Base-by-base conservation (phyloP, 208 protist species). In the Leishmania major region DNA sequence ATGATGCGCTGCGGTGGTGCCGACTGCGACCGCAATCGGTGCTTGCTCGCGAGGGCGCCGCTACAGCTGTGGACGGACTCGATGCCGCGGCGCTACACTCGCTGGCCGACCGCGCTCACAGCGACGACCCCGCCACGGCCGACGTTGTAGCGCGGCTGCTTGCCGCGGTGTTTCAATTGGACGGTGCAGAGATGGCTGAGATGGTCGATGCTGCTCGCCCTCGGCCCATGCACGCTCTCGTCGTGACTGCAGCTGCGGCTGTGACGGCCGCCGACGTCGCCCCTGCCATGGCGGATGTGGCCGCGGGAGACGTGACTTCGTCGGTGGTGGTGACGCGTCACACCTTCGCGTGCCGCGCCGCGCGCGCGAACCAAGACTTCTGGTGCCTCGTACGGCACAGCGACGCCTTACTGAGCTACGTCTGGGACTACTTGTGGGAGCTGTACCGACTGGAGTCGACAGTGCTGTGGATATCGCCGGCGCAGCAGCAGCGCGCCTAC, bases 1-100 rank as follows among this genome's bases (percentile, higher is more conserved):
- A 82, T 43, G 77, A 86, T 28, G 74, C 73, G 7, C 83, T 86
- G 73, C 83, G 78, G 47, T 82, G 83, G 53, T 86, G 83, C 47
- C 77, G n/a, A 15, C 74, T 86, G 51, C 53, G 55, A 31, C 81
- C 81, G 53, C 81, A 45, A 74, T 74, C 70, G 70, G 31, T 17
- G 28, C 45, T 45, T 6, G 43, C 37, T 51, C 40, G 74, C 43
- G 53, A 59, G 3, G 37, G 55, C 62, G 74, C 49, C 31, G 25
- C 74, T 28, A n/a, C 22, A 28, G 28, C 45, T 22, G 22, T 28
- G 70, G 45, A 74, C 28, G 70, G 47, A 31, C 70, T 74, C 47
- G 45, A 51, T 74, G 25, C 70, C 28, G 22, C 40, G 43, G 19
- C 70, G 45, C 70, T 55, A 1, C 19, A 78, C 57, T 59, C 57